Evolutionary conservation across 2,329 filamentous ascomycete species (phyloP), one percentile per base, ranked within the genome.

Genomic region (Chalaropsis ovoidea): DNA sequence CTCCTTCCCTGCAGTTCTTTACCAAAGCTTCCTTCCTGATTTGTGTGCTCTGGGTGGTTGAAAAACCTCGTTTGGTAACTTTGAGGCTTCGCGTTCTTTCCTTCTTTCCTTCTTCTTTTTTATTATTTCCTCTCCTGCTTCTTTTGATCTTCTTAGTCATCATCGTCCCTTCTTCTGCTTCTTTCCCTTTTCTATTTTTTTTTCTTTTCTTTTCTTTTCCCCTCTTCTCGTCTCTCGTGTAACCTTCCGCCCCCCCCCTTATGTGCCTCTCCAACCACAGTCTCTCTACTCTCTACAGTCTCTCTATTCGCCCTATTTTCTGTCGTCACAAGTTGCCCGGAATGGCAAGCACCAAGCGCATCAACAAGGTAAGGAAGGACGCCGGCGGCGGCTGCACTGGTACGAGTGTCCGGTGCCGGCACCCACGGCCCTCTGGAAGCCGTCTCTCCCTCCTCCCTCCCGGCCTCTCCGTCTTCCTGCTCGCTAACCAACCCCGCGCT

Each of bases 291-390:
- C 13, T 58, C 17, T 24, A 22, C 42, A 15, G n/a, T n/a, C n/a
- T n/a, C 42, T 24, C 47, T 31, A 24, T 31, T 56, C 24, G 31
- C 52, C 8, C 58, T 42, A 61, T 52, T 52, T 27, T 6, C 19
- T 15, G 15, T 27, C 19, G 11, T 52, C 47, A 52, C 47, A 52
- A 24, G 47, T 35, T 41, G 8, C n/a, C 19, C 69, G 72, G 49
- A 69, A 78, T 78, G 77, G 75, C 77, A 7, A 74, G 64, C 27
- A 61, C 72, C 69, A 79, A 78, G 69, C 77, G 77, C 70, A 78
- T 79, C 72, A 70, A 73, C 68, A 79, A 79, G 74, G 77, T 76
- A 70, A 39, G 35, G 5, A 39, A 10, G 35, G 3, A 39, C 35
- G 1, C 35, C 31, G 3, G 31, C 31, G 6, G 2, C 6, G 3